Conservation (phyloP, 306 rosid genomes). For the Psophocarpus tetragonolobus region DNA sequence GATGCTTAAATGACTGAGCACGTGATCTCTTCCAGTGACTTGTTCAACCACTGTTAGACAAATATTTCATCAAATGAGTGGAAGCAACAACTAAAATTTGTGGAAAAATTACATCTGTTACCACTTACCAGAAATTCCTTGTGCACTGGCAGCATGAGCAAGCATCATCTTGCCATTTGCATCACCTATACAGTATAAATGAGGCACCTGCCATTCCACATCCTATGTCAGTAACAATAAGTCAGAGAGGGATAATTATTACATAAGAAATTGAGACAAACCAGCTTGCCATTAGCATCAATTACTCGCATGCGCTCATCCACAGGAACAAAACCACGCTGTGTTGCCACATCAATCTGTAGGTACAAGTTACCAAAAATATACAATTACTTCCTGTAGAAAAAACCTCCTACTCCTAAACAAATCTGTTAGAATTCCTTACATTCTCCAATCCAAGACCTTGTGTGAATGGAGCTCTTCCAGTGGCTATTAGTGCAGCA, state of each 20-base stretch:
- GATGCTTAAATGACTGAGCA: slow-evolving; percentile 91
- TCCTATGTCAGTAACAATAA: slow-evolving; percentile 36
- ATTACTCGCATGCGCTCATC: slow-evolving; percentile 89
- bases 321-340: slow-evolving; percentile 90
- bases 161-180: slow-evolving; percentile 99
- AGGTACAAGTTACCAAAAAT: slow-evolving; percentile 29
- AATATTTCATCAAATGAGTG: not conserved
- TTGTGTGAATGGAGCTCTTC: slow-evolving; percentile 93
- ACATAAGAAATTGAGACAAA: slow-evolving; percentile 39
- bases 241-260: slow-evolving; percentile 7
- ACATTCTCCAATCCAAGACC: slow-evolving; percentile 98
- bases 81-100: slow-evolving; percentile 12
- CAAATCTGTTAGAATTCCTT: slow-evolving; percentile 42
- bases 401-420: slow-evolving; percentile 1
- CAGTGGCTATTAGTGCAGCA: slow-evolving; percentile 96
- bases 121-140: slow-evolving; percentile 83
- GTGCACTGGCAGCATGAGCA: slow-evolving; percentile 99
- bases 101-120: slow-evolving; percentile 20
- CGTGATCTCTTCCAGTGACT: slow-evolving; percentile 89
- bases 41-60: slow-evolving; percentile 81
- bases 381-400: slow-evolving; percentile 7
- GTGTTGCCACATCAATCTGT: slow-evolving; percentile 82
- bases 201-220: slow-evolving; percentile 71
- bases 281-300: slow-evolving; percentile 85
- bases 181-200: slow-evolving; percentile 90